A percentile compares a stretch with the other conserved stretches of the same genome.
Evolutionary conservation across 306 rosid genomes (phyloP).

Genomic region (Trichosanthes cucumerina): DNA sequence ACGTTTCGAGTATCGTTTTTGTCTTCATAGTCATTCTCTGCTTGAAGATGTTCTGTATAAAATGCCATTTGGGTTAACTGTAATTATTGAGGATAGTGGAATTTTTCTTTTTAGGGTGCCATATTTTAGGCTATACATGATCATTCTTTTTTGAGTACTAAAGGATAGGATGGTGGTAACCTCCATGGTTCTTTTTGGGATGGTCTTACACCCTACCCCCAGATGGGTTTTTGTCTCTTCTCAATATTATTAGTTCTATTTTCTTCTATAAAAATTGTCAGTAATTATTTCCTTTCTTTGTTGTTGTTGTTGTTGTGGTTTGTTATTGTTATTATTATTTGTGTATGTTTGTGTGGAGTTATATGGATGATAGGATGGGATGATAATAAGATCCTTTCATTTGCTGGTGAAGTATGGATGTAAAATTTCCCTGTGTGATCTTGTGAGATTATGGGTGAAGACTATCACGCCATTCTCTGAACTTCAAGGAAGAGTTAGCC

Average conservation of each 20-base stretch:
- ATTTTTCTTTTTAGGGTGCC: not conserved
- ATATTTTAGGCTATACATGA: not conserved
- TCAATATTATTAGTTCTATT: not conserved
- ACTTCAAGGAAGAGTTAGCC: not conserved
- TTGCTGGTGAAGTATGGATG: not conserved
- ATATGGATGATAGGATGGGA: not conserved
- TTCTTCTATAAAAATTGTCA: not conserved
- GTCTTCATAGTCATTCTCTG: not conserved
- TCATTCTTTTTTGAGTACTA: not conserved
- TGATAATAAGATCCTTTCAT: not conserved
- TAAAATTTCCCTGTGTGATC: not conserved
- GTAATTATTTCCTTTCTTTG: not conserved
- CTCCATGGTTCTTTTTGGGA: not conserved
- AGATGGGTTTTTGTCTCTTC: not conserved
- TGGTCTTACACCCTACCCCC: not conserved
- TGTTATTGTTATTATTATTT: not conserved
- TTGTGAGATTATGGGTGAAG: not conserved
- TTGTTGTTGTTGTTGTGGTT: not conserved
- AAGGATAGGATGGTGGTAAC: not conserved
- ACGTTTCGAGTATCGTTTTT: not conserved
- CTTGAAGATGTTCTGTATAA: not conserved
- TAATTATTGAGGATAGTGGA: not conserved
- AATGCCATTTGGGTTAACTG: not conserved
- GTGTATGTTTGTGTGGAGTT: not conserved
- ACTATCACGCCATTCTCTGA: not conserved